These are phyloP conservation scores for Xerophyta viscosa DNA, from an alignment of 106 monocot genomes.

Conservation along the genomic window DNA sequence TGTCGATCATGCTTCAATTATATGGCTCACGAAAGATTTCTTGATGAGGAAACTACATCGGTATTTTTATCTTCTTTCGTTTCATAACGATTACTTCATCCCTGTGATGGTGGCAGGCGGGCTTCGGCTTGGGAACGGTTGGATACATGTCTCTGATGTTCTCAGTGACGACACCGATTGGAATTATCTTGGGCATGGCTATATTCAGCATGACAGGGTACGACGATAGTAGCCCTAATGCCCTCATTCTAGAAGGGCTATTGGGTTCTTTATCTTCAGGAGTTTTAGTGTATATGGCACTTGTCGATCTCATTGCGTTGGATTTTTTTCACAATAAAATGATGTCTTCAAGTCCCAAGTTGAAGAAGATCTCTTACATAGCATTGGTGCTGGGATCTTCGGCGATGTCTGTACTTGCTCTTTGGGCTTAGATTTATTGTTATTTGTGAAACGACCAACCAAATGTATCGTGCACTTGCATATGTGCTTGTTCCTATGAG, in stretches of 20 bases:
- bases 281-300: slow-evolving; percentile 82
- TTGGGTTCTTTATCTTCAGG: slow-evolving; percentile 83
- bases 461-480: too few species aligned
- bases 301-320: slow-evolving; percentile 80
- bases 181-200: slow-evolving; percentile 73
- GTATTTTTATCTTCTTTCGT: too few species aligned
- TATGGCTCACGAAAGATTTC: too few species aligned
- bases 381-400: slow-evolving; percentile 75
- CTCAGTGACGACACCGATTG: slow-evolving; percentile 73
- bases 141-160: slow-evolving; percentile 88
- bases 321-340: slow-evolving; percentile 88
- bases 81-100: too few species aligned
- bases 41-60: too few species aligned
- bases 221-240: slow-evolving; percentile 73
- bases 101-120: slow-evolving; percentile 52
- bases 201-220: slow-evolving; percentile 76
- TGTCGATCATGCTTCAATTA: too few species aligned
- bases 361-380: slow-evolving; percentile 60
- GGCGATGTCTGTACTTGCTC: slow-evolving; percentile 86
- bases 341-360: slow-evolving; percentile 40
- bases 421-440: slow-evolving; percentile 54
- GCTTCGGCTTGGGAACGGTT: slow-evolving; percentile 62
- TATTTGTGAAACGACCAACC: background rate
- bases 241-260: slow-evolving; percentile 75
- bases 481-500: too few species aligned